phyloP scores from a whole-genome alignment of 495 filamentous ascomycete genomes.

The Xeromyces bisporus region DNA sequence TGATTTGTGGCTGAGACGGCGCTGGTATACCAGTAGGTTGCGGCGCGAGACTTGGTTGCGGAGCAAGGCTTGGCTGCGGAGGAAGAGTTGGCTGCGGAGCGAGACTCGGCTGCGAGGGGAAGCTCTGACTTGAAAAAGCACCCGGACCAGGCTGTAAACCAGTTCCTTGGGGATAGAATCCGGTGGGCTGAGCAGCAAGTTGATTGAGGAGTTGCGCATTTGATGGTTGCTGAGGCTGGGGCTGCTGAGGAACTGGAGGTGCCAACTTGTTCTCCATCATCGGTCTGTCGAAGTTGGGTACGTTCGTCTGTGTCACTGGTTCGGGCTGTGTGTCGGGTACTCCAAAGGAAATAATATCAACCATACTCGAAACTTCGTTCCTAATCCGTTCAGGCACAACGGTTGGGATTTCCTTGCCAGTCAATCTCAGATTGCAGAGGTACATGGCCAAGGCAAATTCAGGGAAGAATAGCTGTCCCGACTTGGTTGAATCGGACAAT shows the following conservation, averaged over 20 bases:
- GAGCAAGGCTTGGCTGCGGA: no score
- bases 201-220: constrained; percentile 64
- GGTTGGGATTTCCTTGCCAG: constrained; percentile 63
- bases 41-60: constrained; percentile 10
- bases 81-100: constrained; percentile 26
- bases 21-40: constrained; percentile 31
- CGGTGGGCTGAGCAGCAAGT: constrained; percentile 53
- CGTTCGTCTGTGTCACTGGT: constrained; percentile 42
- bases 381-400: constrained; percentile 66
- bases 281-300: constrained; percentile 59
- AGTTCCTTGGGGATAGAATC: constrained; percentile 40
- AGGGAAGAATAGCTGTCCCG: constrained; percentile 89
- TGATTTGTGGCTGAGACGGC: constrained; percentile 20
- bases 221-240: constrained; percentile 59
- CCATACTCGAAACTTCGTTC: constrained; percentile 99
- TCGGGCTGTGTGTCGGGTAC: constrained; percentile 57
- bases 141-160: constrained; percentile 32
- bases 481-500: constrained; percentile 91
- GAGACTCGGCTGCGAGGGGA: constrained; percentile 23
- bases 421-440: constrained; percentile 83
- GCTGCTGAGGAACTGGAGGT: constrained; percentile 66
- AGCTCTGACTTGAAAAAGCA: constrained; percentile 7
- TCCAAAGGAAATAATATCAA: constrained; percentile 96
- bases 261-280: constrained; percentile 44
- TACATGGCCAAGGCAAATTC: constrained; percentile 99